Evolutionary conservation across 768 basidiomycete species (phyloP), one percentile per base, ranked within the genome.

Genomic region (Podaxis sp.): DNA sequence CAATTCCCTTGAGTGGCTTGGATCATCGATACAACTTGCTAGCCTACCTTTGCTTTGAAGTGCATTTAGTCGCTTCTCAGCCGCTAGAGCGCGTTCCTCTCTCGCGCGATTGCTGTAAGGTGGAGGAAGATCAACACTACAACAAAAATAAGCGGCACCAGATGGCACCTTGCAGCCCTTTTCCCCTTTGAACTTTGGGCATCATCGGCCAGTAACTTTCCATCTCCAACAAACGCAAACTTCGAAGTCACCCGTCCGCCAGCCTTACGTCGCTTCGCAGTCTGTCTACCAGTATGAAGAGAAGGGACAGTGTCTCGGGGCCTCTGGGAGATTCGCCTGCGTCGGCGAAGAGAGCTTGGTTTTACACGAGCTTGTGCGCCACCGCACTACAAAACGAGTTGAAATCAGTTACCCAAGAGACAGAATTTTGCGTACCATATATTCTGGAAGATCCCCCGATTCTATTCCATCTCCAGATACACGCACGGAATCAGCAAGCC

Each of bases 1-100:
- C 48, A 22, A 8, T 28, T 55, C n/a, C 60, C 46, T 56, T 56
- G 41, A 57, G 59, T 4, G 15, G 15, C 7, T 24, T 17, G 13
- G 3, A 24, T 50, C 24, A 12, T 24, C 26, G 10, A 24, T 10
- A 26, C 49, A 26, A 24, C 24, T 24, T 15, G 20, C 26, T 13
- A 13, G 13, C 49, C 12, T 60, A 76, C 76, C 66, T 67, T 69
- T 69, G 33, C 63, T 49, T 51, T 70, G 56, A 41, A 87, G 68
- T 8, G 79, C 77, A 54, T 73, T 74, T 12, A 90, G 56, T 37
- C 93, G 81, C 22, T 76, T 78, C 73, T 94, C 90, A 6, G 83
- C 84, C n/a, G 91, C 92, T 38, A 86, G 66, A 1, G 90, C 91
- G 60, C 91, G 82, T 70, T 91, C 90, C 66, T 91, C 91, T 63